Conservation (phyloP, 768 basidiomycete species). For the Chlorophyllum brunneum region DNA sequence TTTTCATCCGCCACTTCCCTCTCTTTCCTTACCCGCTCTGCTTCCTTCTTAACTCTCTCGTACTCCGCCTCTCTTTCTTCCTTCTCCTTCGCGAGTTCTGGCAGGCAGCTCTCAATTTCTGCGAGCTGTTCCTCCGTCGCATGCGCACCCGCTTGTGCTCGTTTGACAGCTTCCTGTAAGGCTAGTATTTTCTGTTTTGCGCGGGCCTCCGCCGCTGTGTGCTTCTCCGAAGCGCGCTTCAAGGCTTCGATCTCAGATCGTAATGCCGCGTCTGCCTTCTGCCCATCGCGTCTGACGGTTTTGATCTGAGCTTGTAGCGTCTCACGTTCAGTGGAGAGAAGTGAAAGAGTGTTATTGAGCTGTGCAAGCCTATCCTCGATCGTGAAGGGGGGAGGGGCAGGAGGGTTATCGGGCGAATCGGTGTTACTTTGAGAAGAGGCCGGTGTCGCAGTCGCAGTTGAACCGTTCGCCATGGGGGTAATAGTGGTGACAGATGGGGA, state of each 20-base stretch:
- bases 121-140: constrained; percentile 42
- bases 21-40: constrained; percentile 41
- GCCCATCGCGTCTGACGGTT: constrained; percentile 72
- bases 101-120: constrained; percentile 44
- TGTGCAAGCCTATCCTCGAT: constrained; percentile 65
- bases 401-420: constrained; percentile 12
- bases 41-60: constrained; percentile 41
- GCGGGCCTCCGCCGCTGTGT: constrained; percentile 68
- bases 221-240: constrained; percentile 80
- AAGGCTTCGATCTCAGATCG: constrained; percentile 82
- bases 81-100: constrained; percentile 33
- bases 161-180: constrained; percentile 83
- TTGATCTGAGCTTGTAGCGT: constrained; percentile 69
- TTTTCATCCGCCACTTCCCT: constrained; percentile 34
- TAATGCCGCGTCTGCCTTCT: constrained; percentile 77
- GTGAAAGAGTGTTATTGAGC: constrained; percentile 63
- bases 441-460: neutral
- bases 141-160: constrained; percentile 56
- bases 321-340: constrained; percentile 64
- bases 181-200: constrained; percentile 84
- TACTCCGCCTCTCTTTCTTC: constrained; percentile 41
- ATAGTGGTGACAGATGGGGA: constrained; percentile 13
- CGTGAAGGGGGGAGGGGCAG: constrained; percentile 36
- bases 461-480: constrained; percentile 1
- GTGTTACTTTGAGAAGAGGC: constrained; percentile 17